A percentile compares a stretch with the other conserved stretches of the same genome.
Evolutionary conservation across 2,329 filamentous ascomycete species (phyloP).

Genomic region (Verticillium klebahnii): DNA sequence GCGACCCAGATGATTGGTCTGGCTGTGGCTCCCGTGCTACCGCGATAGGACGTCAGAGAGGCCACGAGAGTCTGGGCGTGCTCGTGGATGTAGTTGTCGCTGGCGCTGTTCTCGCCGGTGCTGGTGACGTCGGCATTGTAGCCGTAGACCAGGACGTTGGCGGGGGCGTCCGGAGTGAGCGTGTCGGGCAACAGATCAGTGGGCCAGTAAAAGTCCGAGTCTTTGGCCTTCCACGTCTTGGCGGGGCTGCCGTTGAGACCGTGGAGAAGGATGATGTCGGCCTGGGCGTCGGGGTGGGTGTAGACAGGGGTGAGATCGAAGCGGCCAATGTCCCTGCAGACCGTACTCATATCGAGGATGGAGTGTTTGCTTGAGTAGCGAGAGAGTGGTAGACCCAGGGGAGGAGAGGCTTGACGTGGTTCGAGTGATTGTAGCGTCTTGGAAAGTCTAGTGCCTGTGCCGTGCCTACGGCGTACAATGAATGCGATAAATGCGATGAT

Average conservation of each 20-base stretch:
- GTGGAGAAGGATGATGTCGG: constrained; percentile 55
- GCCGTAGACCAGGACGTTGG: constrained; percentile 66
- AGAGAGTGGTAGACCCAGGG: neutral
- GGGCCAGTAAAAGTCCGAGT: constrained; percentile 63
- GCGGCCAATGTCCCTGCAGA: constrained; percentile 45
- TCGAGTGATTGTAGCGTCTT: too few species aligned
- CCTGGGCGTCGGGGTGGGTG: constrained; percentile 52
- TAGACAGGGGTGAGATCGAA: constrained; percentile 58
- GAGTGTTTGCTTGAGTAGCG: too few species aligned
- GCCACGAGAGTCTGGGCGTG: constrained; percentile 67
- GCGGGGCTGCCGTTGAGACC: constrained; percentile 53
- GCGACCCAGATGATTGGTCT: constrained; percentile 73
- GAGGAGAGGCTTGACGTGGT: too few species aligned
- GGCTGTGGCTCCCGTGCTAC: constrained; percentile 45
- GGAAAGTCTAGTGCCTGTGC: neutral
- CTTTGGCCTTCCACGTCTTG: constrained; percentile 51
- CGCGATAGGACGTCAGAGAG: constrained; percentile 58
- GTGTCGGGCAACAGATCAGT: constrained; percentile 59
- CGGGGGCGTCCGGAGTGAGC: constrained; percentile 44
- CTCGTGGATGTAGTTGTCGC: constrained; percentile 63
- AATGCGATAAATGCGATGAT: neutral
- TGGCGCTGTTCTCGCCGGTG: constrained; percentile 47
- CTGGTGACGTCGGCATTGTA: constrained; percentile 63
- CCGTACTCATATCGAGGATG: constrained; percentile 16
- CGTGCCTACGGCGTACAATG: neutral